phyloP scores from a whole-genome alignment of 257 asterid species.

The Nicotiana undulata region DNA sequence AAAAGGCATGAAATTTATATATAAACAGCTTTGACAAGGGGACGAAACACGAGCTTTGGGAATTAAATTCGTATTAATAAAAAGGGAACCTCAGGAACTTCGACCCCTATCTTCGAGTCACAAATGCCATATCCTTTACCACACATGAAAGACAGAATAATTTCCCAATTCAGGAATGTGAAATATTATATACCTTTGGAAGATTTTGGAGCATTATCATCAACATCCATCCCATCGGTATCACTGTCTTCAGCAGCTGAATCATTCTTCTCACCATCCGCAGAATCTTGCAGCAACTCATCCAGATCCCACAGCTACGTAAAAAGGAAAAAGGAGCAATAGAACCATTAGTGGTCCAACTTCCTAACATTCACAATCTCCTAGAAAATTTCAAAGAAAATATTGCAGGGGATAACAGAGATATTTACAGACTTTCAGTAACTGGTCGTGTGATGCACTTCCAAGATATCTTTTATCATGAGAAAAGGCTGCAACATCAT shows the following conservation, averaged over 20 bases:
- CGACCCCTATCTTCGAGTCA: not conserved
- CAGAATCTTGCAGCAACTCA: conserved; percentile 59
- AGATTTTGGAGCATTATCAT: conserved; percentile 42
- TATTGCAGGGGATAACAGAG: not conserved
- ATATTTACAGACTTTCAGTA: conserved; percentile 42
- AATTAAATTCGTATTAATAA: not conserved
- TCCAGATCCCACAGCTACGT: conserved; percentile 74
- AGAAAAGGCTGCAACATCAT: conserved; percentile 60
- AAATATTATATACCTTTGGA: conserved; percentile 43
- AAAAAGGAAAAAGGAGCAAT: not conserved
- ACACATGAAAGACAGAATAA: not conserved
- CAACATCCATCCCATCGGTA: conserved; percentile 71
- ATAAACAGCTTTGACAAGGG: not conserved
- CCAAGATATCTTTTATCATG: conserved; percentile 85
- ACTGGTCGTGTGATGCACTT: conserved; percentile 83
- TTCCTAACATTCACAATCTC: not conserved
- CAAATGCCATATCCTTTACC: not conserved
- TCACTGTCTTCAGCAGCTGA: conserved; percentile 48
- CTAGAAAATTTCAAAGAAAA: not conserved
- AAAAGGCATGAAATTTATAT: not conserved
- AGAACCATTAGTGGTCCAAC: not conserved
- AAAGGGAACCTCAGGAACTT: not conserved
- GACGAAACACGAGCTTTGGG: not conserved
- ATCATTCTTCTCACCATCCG: conserved; percentile 22
- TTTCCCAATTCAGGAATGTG: not conserved